Base-by-base conservation (phyloP, 768 basidiomycete genomes). In the Macrocybe gigantea region DNA sequence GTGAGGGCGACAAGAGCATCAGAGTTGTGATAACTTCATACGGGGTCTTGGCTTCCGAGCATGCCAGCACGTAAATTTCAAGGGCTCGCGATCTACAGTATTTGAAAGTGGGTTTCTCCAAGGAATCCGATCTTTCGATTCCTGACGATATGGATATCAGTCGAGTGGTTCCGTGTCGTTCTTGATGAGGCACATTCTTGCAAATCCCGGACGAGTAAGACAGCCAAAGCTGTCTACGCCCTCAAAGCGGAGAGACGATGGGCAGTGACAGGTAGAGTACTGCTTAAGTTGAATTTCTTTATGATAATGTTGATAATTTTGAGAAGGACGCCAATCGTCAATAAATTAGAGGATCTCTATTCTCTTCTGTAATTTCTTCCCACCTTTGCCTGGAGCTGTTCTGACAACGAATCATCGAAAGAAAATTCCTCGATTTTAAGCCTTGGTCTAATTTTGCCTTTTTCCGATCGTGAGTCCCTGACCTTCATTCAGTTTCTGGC, bases 141-240 rank as follows among this genome's bases (percentile, higher is more conserved):
- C 13, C 36, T 50, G 22, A 44, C 49, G 15, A 31, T 53, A 15
- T 53, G 40, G 33, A 46, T 41, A 31, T 5, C 49, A 93, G 90
- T 84, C 36, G 77, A 85, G 51, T 93, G 88, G 89, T 71, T 88
- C 45, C 76, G 88, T 44, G 76, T 91, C 11, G 79, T 95, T 33
- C 74, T 94, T 6, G 95, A 98, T 59, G 95, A 98, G 65, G 95
- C 95, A 2, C 95, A 98, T 64, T 82, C 88, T 51, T 93, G 91
- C 71, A 97, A 96, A 67, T 92, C 88, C 9, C 78, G 94, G 15
- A 75, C 78, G 5, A 93, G 90, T 57, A 87, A 88, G 63, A 90
- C 88, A 10, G 91, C 92, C 0, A 88, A 84, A 55, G 87, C 95
- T 6, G 89, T 89, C 39, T 97, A 87, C 61, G 88, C 88, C 5